Evolutionary conservation across 768 basidiomycete genomes (phyloP).

Genomic region (Suillus discolor): DNA sequence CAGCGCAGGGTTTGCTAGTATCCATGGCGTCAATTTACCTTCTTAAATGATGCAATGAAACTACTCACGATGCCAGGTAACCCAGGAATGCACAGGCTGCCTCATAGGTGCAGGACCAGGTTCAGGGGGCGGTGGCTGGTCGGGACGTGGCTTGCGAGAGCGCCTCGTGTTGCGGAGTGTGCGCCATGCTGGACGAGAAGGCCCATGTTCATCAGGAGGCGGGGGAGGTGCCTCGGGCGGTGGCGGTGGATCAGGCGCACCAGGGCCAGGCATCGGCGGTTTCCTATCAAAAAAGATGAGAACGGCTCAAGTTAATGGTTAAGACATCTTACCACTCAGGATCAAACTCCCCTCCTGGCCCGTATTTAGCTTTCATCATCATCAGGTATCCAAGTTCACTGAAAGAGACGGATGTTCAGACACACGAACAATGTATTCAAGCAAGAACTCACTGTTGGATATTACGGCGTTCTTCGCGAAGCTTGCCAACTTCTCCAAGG

Average conservation of each 20-base stretch:
- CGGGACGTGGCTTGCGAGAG: slow-evolving; percentile 44
- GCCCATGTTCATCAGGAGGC: slow-evolving; percentile 45
- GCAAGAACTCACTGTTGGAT: slow-evolving; percentile 68
- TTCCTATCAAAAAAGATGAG: slow-evolving; percentile 35
- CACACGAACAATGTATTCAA: neutral
- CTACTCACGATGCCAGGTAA: slow-evolving; percentile 68
- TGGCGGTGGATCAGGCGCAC: slow-evolving; percentile 45
- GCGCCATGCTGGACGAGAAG: slow-evolving; percentile 64
- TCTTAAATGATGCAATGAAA: slow-evolving; percentile 7
- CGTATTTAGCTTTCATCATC: slow-evolving; percentile 72
- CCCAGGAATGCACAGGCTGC: slow-evolving; percentile 55
- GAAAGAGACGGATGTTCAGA: neutral
- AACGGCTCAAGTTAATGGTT: slow-evolving; percentile 6
- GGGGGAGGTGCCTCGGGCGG: slow-evolving; percentile 45
- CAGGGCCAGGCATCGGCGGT: slow-evolving; percentile 44
- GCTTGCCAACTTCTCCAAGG: slow-evolving; percentile 79
- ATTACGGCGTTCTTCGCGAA: slow-evolving; percentile 76
- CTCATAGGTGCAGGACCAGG: slow-evolving; percentile 40
- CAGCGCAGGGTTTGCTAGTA: slow-evolving; percentile 57
- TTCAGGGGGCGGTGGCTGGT: slow-evolving; percentile 36
- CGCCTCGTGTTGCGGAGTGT: slow-evolving; percentile 44
- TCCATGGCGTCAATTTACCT: slow-evolving; percentile 8
- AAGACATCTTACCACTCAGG: slow-evolving; percentile 64
- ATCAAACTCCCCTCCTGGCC: slow-evolving; percentile 85
- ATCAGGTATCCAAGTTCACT: slow-evolving; percentile 80